These are phyloP conservation scores for Westerdykella aurantiaca DNA, from an alignment of 2,329 filamentous ascomycete species.

Conservation along the genomic window DNA sequence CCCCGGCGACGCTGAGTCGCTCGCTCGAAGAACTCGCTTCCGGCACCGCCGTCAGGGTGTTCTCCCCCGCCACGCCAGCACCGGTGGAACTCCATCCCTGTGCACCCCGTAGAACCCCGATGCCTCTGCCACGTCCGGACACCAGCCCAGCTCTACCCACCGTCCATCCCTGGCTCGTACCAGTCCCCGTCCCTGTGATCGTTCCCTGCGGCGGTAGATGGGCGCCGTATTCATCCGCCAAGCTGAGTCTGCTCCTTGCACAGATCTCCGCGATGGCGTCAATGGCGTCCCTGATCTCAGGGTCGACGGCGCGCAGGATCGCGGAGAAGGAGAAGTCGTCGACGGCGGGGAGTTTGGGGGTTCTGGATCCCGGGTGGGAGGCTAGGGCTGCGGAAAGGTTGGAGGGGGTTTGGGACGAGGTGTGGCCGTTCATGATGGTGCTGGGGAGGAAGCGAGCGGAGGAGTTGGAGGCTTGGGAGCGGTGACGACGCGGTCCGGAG, in stretches of 20 bases:
- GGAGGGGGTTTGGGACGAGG: constrained; percentile 14
- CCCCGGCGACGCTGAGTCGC: constrained; percentile 25
- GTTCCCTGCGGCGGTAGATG: constrained; percentile 58
- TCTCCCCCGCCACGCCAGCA: constrained; percentile 13
- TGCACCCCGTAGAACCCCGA: constrained; percentile 6
- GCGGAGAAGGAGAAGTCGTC: constrained; percentile 53
- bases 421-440: constrained; percentile 21
- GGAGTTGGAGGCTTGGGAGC: too few species aligned
- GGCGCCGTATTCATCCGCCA: constrained; percentile 58
- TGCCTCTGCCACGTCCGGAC: constrained; percentile 20
- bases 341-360: constrained; percentile 39
- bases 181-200: constrained; percentile 38
- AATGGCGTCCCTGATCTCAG: constrained; percentile 53
- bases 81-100: constrained; percentile 29
- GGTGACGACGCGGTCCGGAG: constrained; percentile 27
- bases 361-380: constrained; percentile 7
- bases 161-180: constrained; percentile 21
- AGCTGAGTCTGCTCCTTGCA: constrained; percentile 54
- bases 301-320: constrained; percentile 52
- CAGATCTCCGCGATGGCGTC: constrained; percentile 60
- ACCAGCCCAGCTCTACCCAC: constrained; percentile 24
- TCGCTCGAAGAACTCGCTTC: constrained; percentile 46
- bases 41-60: constrained; percentile 43
- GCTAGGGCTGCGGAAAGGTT: constrained; percentile 28
- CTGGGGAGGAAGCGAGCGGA: constrained; percentile 17